Base-by-base conservation (phyloP, 306 rosid species). In the Prunus dulcis region DNA sequence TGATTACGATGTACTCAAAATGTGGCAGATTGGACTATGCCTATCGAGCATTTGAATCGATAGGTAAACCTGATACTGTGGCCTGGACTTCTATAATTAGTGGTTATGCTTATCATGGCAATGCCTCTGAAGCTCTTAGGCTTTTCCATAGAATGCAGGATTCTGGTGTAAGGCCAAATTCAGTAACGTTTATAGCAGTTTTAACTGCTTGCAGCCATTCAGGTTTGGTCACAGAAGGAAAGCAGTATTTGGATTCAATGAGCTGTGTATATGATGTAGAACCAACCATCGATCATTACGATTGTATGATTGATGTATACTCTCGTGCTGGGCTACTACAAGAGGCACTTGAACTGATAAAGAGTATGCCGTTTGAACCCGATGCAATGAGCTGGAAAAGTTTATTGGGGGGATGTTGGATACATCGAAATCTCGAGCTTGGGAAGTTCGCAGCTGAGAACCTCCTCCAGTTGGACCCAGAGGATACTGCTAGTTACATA, bases 1-100 rank as follows among this genome's bases (percentile, higher is more conserved):
- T 89, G 87, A 81, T 89, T 64, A 87, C 87, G 1, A 89, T 89
- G 93, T 89, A 89, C 81, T 75, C 93, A 71, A 89, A 84, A 81
- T 89, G 91, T 50, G 93, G 89, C 74, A 80, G 76, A 85, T 32
- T 85, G 69, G 88, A 87, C 69, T 73, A 76, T 82, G 93, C 93
- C 38, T 67, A 71, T 71, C 76, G 60, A 79, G 85, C 85, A 76
- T 89, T 87, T 80, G 75, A 78, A 38, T 78, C 87, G 2, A 69
- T 87, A 81, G 87, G 70, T 30, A 78, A 83, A 76, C 91, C 91
- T 46, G 93, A 89, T 60, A 65, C 81, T 62, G 79, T 86, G 61
- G 91, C 93, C 3, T 85, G 91, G 93, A 87, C 89, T 75, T 87
- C 93, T 55, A 62, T 87, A 70, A 83, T 89, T 68, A 83, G 83